Evolutionary conservation across 148 eudicot species (phyloP).

Genomic region (Rhododendron henanense): DNA sequence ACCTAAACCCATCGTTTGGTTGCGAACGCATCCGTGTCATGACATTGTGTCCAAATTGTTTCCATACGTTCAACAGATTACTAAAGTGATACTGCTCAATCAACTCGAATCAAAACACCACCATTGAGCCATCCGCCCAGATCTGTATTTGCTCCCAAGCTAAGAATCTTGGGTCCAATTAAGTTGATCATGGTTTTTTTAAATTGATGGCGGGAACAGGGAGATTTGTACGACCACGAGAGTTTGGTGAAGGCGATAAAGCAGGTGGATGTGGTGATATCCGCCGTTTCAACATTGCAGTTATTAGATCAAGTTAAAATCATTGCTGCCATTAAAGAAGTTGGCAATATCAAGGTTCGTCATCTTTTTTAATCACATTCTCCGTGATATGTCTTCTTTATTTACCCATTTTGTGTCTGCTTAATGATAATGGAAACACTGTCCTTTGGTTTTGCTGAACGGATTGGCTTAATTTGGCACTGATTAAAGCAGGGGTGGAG

Average conservation of each 20-base stretch:
- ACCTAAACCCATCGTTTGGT: too few species aligned
- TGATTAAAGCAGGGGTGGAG: background rate
- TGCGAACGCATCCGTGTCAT: too few species aligned
- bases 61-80: background rate
- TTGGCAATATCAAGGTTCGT: slow-evolving; percentile 23
- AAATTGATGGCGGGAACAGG: slow-evolving; percentile 3
- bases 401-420: background rate
- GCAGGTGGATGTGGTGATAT: slow-evolving; percentile 31
- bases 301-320: slow-evolving; percentile 21
- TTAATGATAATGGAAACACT: background rate
- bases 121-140: background rate
- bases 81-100: background rate
- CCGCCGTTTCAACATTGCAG: slow-evolving; percentile 8
- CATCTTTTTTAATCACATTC: background rate
- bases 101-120: too few species aligned
- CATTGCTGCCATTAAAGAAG: slow-evolving; percentile 28
- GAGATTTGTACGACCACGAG: slow-evolving; percentile 23
- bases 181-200: background rate
- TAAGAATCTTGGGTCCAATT: background rate
- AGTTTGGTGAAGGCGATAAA: slow-evolving; percentile 29
- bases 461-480: background rate
- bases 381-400: background rate
- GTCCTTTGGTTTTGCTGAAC: background rate
- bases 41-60: too few species aligned
- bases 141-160: background rate